phyloP scores from a whole-genome alignment of 164 flowering plant species.

The Chimonanthus salicifolius region DNA sequence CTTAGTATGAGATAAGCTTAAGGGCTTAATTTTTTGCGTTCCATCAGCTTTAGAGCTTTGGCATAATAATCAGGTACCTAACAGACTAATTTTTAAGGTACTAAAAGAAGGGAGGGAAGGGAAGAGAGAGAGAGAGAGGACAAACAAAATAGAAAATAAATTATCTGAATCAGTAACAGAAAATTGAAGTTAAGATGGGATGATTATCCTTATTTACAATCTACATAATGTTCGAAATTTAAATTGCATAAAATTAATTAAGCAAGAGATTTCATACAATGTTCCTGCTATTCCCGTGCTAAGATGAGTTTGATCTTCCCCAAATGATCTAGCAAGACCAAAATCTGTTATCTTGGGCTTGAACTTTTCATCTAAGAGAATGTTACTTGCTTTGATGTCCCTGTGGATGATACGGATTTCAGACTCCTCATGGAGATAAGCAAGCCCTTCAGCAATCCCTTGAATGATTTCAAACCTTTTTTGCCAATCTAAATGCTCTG shows the following conservation, averaged over 20 bases:
- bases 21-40: too few relatives aligned
- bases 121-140: too few relatives aligned
- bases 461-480: conserved; percentile 12
- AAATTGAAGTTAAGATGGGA: not conserved
- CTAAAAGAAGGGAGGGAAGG: too few relatives aligned
- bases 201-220: not conserved
- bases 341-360: conserved; percentile 23
- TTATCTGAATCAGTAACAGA: too few relatives aligned
- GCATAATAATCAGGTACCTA: too few relatives aligned
- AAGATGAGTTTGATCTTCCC: conserved; percentile 18
- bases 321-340: conserved; percentile 19
- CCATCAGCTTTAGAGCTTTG: too few relatives aligned
- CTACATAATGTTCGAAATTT: not conserved
- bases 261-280: conserved; percentile 9
- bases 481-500: conserved; percentile 11
- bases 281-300: conserved; percentile 22
- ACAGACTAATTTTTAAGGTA: too few relatives aligned
- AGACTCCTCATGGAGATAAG: conserved; percentile 16
- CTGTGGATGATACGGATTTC: conserved; percentile 17
- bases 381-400: conserved; percentile 16
- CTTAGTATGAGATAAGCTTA: too few relatives aligned
- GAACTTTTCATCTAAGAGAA: conserved; percentile 18
- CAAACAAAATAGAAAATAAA: too few relatives aligned
- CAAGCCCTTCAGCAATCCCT: conserved; percentile 19
- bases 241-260: not conserved